Evolutionary conservation across 2,329 filamentous ascomycete species (phyloP), one percentile per base, ranked within the genome.

Genomic region (Massarina eburnea): DNA sequence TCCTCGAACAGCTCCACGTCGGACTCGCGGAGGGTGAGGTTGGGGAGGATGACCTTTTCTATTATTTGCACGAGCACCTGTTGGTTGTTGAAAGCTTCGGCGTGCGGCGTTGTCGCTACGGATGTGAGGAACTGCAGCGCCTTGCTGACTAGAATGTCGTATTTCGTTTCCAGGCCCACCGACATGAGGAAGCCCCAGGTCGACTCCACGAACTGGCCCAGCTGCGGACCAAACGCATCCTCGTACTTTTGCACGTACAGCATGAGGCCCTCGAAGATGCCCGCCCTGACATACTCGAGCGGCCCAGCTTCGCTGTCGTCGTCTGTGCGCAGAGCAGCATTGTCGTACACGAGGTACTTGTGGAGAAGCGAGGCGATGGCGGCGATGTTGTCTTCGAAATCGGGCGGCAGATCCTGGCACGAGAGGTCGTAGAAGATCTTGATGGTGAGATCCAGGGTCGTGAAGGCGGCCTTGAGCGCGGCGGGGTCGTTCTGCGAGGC

Each of bases 1-100:
- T 99, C 95, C 67, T 99, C 94, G 59, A 99, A 97, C 56, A 96
- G 80, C 69, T 99, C 94, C 43, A 96, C 81, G 56, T 99, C 95
- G 0, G 91, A 94, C 62, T 96, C 94, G 55, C 95, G 84, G 49
- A 99, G 76, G 14, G 88, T 87, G 47, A 99, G 83, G 62, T 99
- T 99, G 8, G 94, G 92, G 54, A 99, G 74, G 45, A 99, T 89
- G 47, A 97, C 94, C 73, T 96, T 96, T 69, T 97, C 91, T 8
- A 96, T 89, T 42, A 99, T 89, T 67, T 96, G 88, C 15, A 84
- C 84, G 27, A 97, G 76, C 3, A 89, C 86, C 4, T 81, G 80
- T 61, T 91, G 82, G 57, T 86, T 85, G 72, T 95, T 91, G 81
- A 99, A 99, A 49, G 86, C 84, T 51, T 83, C 78, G 2, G 91